Evolutionary conservation across 208 protist species (phyloP).

Genomic region (Naegleria gruberi): DNA sequence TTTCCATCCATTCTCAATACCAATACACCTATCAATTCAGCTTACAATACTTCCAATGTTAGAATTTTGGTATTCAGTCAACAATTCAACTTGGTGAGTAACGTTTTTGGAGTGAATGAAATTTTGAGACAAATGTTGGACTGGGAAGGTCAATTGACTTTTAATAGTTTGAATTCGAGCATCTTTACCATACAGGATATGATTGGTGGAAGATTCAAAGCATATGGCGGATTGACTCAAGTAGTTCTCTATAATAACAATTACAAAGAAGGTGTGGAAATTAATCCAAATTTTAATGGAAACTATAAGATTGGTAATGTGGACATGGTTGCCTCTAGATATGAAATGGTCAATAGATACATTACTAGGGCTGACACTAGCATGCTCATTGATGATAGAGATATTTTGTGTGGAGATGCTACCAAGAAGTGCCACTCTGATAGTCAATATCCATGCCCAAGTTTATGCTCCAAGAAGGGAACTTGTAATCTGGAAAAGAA

Average conservation of each 20-base stretch:
- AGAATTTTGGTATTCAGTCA: not conserved
- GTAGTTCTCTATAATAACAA: not conserved
- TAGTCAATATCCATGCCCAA: not conserved
- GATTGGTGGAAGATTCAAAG: not conserved
- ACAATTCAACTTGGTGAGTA: not conserved
- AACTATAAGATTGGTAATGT: not conserved
- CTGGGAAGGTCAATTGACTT: not conserved
- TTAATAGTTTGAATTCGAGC: not conserved
- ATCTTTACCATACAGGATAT: not conserved
- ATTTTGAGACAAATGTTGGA: not conserved
- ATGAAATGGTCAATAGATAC: not conserved
- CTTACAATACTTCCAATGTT: not conserved
- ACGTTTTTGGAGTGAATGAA: not conserved
- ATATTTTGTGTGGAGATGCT: not conserved
- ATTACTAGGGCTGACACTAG: not conserved
- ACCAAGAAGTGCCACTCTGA: not conserved
- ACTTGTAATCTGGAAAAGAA: not conserved
- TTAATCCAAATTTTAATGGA: not conserved
- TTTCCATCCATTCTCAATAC: not conserved
- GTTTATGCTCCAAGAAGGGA: not conserved
- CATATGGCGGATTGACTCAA: not conserved
- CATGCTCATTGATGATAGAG: not conserved
- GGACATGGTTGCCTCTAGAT: not conserved
- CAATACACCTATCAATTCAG: not conserved
- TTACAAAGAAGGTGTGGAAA: not conserved